These are phyloP conservation scores for Arctostaphylos glauca DNA, from an alignment of 148 eudicot species.

Conservation along the genomic window DNA sequence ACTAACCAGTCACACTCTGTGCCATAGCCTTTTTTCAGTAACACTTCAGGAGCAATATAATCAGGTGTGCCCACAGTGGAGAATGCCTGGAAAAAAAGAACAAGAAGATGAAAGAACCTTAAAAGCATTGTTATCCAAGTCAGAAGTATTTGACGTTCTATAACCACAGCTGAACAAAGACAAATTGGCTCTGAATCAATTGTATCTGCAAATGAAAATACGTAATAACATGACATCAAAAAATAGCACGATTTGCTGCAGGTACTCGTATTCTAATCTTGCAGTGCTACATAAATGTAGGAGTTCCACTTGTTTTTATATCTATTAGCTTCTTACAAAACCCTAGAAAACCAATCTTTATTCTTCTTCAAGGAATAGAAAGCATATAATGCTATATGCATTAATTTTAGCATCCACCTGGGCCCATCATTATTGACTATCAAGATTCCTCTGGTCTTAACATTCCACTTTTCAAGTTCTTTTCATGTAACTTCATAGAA, in stretches of 20 bases:
- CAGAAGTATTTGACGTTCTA: not conserved
- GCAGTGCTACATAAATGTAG: not conserved
- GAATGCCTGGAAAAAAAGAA: slow-evolving; percentile 50
- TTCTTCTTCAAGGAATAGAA: not conserved
- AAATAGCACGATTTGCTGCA: not conserved
- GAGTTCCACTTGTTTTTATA: not conserved
- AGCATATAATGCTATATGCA: not conserved
- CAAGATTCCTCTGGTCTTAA: not conserved
- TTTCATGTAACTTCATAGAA: not conserved
- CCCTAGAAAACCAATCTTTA: not conserved
- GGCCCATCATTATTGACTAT: not conserved
- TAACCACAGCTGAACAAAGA: not conserved
- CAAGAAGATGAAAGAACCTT: not conserved
- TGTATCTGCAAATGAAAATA: not conserved
- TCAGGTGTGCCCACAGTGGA: slow-evolving; percentile 80
- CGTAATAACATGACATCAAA: not conserved
- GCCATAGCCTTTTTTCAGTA: slow-evolving; percentile 61
- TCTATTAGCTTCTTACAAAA: slow-evolving; percentile 1
- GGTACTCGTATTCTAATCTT: not conserved
- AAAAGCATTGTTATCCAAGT: not conserved
- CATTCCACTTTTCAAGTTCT: not conserved
- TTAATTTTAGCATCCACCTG: not conserved
- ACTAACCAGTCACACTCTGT: slow-evolving; percentile 74
- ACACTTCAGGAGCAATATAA: slow-evolving; percentile 74
- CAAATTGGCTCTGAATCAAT: not conserved